A percentile compares a stretch with the other conserved stretches of the same genome.
Evolutionary conservation across 2,329 filamentous ascomycete genomes (phyloP).

Genomic region (Ophiostoma piceae): DNA sequence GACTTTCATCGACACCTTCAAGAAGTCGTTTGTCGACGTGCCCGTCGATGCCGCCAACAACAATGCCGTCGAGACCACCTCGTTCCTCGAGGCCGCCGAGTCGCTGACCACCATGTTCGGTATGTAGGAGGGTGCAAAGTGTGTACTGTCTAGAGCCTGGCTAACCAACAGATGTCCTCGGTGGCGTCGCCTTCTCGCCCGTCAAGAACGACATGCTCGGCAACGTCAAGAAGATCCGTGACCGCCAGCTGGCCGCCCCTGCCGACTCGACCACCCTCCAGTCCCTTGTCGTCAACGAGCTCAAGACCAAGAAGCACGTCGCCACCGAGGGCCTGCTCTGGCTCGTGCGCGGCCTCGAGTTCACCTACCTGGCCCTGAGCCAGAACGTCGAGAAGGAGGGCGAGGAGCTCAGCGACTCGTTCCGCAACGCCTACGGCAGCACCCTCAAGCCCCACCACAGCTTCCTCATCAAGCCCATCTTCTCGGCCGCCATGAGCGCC

Average conservation of each 20-base stretch:
- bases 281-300: constrained; percentile 76
- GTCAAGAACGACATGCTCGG: constrained; percentile 88
- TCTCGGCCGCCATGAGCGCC: constrained; percentile 86
- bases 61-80: constrained; percentile 72
- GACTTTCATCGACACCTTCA: constrained; percentile 82
- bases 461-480: constrained; percentile 85
- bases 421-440: constrained; percentile 74
- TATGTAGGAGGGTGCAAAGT: constrained; percentile 35
- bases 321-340: constrained; percentile 88
- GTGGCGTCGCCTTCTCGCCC: constrained; percentile 72
- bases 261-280: constrained; percentile 78
- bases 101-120: constrained; percentile 82
- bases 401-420: constrained; percentile 79
- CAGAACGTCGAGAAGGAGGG: constrained; percentile 63
- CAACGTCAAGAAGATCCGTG: constrained; percentile 94
- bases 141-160: not conserved
- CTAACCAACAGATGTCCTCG: constrained; percentile 50
- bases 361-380: constrained; percentile 79
- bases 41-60: constrained; percentile 66
- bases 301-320: constrained; percentile 81
- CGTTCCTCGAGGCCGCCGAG: constrained; percentile 90
- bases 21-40: constrained; percentile 78
- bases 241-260: constrained; percentile 72
- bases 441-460: constrained; percentile 91
- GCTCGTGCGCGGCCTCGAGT: constrained; percentile 86